Base-by-base conservation (phyloP, 495 filamentous ascomycete species). In the Schizothecium vesticola region DNA sequence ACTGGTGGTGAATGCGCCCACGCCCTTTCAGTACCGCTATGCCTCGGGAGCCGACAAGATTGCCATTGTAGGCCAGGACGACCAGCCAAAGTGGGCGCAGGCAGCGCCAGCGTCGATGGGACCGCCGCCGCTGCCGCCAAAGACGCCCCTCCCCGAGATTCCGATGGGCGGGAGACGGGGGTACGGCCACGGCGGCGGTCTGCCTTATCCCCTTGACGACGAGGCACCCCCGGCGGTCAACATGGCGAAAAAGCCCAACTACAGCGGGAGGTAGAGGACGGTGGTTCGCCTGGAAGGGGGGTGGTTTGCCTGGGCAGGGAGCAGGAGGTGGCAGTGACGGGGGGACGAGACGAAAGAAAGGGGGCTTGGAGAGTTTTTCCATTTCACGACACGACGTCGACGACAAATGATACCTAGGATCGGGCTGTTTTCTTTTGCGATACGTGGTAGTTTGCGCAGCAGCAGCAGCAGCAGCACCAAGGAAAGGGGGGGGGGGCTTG, bases 161-260 rank as follows among this genome's bases (percentile, higher is more conserved):
- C 67, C 43, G 43, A 33, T 33, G 69, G 26, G 22, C 66, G 60
- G 63, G 59, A 56, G 69, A 55, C 64, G 73, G 61, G 63, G 59
- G 43, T 67, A 59, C 61, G 73, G 74, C 68, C 72, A 74, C 64
- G 59, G 51, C 60, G 16, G 26, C 65, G 62, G 33, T 68, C 58
- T 79, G 63, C 93, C 93, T 12, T 97, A 97, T 77, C 93, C 93
- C 0, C 80, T 88, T 57, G 85, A 88, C 65, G 92, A 96, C 67
- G 91, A 90, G n/a, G 90, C 89, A 13, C 92, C 93, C 0, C 93
- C 93, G 1, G 78, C 83, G 13, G 92, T 96, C 6, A 94, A 96
- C 71, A 87, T 90, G 82, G 89, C 90, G 65, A 88, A 89, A 74
- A 97, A 97, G 78, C 93, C 93, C 10, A 89, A 92, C 69, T 93